phyloP scores from a whole-genome alignment of 768 basidiomycete genomes.

The Pleurotus djamor region DNA sequence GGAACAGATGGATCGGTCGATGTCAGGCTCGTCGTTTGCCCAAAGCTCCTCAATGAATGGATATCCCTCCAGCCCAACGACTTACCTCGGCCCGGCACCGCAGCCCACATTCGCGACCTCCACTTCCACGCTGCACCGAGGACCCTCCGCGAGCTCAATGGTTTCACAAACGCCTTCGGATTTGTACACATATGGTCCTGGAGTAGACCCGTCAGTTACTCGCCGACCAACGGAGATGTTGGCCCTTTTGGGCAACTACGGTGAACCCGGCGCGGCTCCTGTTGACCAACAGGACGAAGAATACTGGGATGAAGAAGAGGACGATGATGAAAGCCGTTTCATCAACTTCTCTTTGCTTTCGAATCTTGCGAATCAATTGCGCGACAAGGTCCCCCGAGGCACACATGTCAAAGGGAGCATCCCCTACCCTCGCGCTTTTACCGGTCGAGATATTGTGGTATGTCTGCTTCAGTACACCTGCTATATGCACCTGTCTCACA shows the following conservation, averaged over 20 bases:
- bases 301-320: conserved; percentile 62
- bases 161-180: conserved; percentile 18
- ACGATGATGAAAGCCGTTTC: conserved; percentile 72
- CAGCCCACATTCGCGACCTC: not conserved
- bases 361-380: conserved; percentile 85
- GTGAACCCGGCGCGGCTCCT: conserved; percentile 26
- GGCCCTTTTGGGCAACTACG: conserved; percentile 25
- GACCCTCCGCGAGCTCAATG: conserved; percentile 23
- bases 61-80: not conserved
- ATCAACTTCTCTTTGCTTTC: conserved; percentile 87
- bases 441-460: conserved; percentile 93
- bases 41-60: not conserved
- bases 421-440: conserved; percentile 87
- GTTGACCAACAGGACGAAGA: conserved; percentile 46
- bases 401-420: conserved; percentile 93
- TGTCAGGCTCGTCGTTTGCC: not conserved
- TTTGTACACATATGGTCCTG: conserved; percentile 8
- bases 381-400: conserved; percentile 86
- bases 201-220: conserved; percentile 5
- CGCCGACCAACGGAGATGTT: conserved; percentile 21
- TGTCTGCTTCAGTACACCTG: conserved; percentile 14
- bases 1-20: not conserved
- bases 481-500: not conserved
- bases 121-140: conserved; percentile 19
- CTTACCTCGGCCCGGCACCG: not conserved